Evolutionary conservation across 257 asterid genomes (phyloP), one percentile per base, ranked within the genome.

Genomic region (Salvia splendens): DNA sequence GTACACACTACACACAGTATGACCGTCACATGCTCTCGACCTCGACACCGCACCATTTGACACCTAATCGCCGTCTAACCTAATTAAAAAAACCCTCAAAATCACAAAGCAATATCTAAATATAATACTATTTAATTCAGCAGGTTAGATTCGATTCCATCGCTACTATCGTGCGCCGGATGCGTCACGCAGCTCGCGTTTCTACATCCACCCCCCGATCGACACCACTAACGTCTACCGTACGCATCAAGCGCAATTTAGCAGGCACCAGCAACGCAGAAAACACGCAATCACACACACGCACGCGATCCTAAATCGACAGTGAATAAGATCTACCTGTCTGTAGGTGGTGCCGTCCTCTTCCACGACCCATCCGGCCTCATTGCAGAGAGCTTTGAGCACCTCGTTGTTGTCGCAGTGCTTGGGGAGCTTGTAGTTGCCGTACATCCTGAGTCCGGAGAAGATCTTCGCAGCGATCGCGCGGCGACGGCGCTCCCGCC

Each of bases 341-440:
- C 98, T 77, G 20, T 89, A 92, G 40, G 98, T 89, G 30, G 96
- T 92, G 67, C 98, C 98, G 65, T 92, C 98, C 61, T 87, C 95
- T 73, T 87, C 88, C 1, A 92, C 96, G 70, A 87, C 71, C 98
- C 98, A 92, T 0, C 98, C 98, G 51, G 98, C 98, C 76, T 92
- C 98, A 28, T 87, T 80, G 72, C 98, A 92, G 32, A 92, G 89
- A 16, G 96, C 95, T 79, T 92, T 92, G n/a, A 92, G 32, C 20
- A 92, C 98, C 79, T 92, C 98, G 81, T 92, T 92, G 73, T 92
- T 92, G 69, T 92, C 98, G 35, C 98, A 92, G 86, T 92, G 98
- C 76, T 92, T 89, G 5, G 98, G 98, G 8, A 92, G 95, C 87
- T 87, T 84, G 70, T 74, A 92, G 71, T 89, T 92, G 0, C 98